phyloP scores from a whole-genome alignment of 2,329 filamentous ascomycete genomes.

The Chrysoporthe puriensis region DNA sequence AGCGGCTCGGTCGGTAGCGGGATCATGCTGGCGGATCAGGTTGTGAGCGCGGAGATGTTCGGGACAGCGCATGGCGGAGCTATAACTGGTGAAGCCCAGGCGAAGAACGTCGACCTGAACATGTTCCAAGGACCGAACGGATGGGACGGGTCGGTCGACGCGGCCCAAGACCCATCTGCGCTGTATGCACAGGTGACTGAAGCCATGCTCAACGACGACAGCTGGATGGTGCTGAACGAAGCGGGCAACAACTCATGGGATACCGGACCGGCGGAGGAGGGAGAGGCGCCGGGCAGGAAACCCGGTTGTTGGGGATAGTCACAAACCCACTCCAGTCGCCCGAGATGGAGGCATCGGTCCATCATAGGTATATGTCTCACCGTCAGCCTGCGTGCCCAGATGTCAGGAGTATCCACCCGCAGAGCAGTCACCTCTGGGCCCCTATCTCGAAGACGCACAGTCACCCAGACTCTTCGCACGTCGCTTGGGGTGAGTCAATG shows the following conservation, averaged over 20 bases:
- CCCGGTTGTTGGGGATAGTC: neutral
- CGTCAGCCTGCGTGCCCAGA: neutral
- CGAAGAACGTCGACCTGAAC: conserved; percentile 5
- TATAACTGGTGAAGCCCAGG: neutral
- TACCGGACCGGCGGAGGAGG: conserved; percentile 13
- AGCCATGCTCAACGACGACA: conserved; percentile 24
- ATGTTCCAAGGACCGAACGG: conserved; percentile 21
- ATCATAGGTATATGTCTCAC: neutral
- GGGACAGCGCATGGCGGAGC: neutral
- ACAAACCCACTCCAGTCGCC: neutral
- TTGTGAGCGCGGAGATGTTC: conserved; percentile 7
- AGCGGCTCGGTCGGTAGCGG: neutral
- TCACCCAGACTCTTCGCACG: neutral
- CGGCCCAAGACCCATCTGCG: conserved; percentile 11
- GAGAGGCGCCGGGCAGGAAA: conserved; percentile 8
- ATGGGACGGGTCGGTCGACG: conserved; percentile 17
- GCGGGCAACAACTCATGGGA: neutral
- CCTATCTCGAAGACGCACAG: neutral
- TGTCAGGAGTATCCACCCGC: neutral
- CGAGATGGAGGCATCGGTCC: neutral
- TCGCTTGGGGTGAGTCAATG: too few species aligned
- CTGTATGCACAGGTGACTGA: conserved; percentile 22
- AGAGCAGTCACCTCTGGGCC: neutral
- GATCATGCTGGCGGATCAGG: neutral
- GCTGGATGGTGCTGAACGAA: conserved; percentile 28